Evolutionary conservation across 306 rosid genomes (phyloP).

Genomic region (Carpinus fangiana): DNA sequence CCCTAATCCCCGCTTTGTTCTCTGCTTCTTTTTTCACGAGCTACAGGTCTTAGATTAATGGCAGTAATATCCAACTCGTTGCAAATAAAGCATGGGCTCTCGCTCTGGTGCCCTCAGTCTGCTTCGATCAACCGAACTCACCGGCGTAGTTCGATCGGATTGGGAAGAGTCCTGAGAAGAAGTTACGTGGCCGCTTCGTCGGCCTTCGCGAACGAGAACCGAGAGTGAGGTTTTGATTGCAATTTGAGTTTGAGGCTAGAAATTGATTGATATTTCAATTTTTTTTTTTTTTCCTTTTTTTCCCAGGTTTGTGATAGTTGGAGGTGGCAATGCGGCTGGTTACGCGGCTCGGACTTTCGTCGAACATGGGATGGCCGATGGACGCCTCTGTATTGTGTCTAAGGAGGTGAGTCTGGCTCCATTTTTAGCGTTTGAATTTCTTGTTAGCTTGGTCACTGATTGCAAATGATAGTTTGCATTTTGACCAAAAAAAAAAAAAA

Average conservation of each 20-base stretch:
- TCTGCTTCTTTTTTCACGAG: conserved; percentile 4
- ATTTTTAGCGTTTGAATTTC: not conserved
- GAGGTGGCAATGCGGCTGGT: conserved; percentile 96
- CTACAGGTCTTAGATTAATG: conserved; percentile 58
- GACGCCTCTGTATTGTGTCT: conserved; percentile 85
- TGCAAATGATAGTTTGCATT: not conserved
- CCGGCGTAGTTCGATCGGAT: conserved; percentile 35
- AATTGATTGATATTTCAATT: not conserved
- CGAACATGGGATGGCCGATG: conserved; percentile 92
- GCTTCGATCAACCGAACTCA: conserved; percentile 17
- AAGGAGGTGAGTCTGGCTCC: conserved; percentile 60
- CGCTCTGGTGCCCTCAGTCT: conserved; percentile 45
- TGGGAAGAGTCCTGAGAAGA: conserved; percentile 53
- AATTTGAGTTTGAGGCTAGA: not conserved
- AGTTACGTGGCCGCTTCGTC: conserved; percentile 60
- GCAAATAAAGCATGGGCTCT: conserved; percentile 52
- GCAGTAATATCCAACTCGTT: conserved; percentile 49
- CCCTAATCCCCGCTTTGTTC: conserved; percentile 23
- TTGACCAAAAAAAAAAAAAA: not conserved
- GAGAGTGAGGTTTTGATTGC: conserved; percentile 50
- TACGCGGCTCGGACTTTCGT: conserved; percentile 93
- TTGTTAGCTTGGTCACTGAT: not conserved
- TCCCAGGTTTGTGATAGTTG: conserved; percentile 93
- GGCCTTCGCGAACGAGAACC: conserved; percentile 69
- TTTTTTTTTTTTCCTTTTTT: not conserved